phyloP scores from a whole-genome alignment of 208 protist species.

The Leishmania martiniquensis region DNA sequence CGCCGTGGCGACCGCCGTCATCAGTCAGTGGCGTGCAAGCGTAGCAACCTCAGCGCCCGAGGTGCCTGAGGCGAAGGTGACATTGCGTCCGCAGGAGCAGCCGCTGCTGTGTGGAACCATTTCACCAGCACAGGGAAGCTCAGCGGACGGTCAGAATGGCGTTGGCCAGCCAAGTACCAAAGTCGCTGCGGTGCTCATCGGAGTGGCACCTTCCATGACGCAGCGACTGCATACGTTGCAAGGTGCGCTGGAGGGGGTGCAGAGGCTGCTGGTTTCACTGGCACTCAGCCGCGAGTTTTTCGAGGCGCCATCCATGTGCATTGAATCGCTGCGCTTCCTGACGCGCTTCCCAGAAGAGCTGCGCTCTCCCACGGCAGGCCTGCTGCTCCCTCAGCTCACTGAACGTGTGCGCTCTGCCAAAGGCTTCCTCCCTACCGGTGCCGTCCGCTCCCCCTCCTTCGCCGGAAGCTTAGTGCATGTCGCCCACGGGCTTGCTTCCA shows the following conservation, averaged over 20 bases:
- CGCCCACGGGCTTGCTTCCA: constrained; percentile 16
- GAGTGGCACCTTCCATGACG: background rate
- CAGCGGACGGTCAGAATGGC: background rate
- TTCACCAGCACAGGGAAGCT: background rate
- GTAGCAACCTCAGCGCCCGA: background rate
- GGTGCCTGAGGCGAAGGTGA: background rate
- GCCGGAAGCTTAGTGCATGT: constrained; percentile 24
- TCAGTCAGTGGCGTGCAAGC: constrained; percentile 5
- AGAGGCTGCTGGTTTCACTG: constrained; percentile 4
- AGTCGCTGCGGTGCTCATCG: background rate
- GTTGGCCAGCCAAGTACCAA: background rate
- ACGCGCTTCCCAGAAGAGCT: constrained; percentile 27
- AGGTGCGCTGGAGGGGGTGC: constrained; percentile 12
- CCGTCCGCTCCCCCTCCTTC: constrained; percentile 13
- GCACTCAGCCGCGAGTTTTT: background rate
- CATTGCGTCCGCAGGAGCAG: background rate
- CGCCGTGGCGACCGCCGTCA: constrained; percentile 6
- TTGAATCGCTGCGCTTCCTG: constrained; percentile 15
- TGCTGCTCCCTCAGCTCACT: constrained; percentile 5
- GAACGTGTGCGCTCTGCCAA: background rate
- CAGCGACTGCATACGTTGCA: constrained; percentile 18
- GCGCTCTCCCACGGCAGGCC: constrained; percentile 7
- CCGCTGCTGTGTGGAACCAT: background rate
- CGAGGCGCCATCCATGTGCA: constrained; percentile 1
- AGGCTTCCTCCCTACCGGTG: background rate